These are phyloP conservation scores for Peronospora destructor DNA, from an alignment of 352 stramenopile species.

Conservation along the genomic window DNA sequence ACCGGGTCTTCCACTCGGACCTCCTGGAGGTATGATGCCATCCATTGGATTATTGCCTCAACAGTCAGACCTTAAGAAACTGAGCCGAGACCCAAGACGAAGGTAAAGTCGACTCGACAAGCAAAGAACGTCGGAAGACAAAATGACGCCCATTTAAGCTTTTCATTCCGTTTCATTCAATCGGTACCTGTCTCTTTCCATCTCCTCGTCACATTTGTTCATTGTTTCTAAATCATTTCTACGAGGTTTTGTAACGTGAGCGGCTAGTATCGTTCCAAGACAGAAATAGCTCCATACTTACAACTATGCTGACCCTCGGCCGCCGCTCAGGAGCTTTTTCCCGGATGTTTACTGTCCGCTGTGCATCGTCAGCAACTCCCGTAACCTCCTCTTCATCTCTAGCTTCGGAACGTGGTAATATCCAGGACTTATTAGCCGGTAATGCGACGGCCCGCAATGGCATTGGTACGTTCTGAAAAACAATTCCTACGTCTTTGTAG, in stretches of 20 bases:
- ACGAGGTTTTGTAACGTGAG: constrained; percentile 15
- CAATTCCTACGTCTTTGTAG: background rate
- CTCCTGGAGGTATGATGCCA: constrained; percentile 3
- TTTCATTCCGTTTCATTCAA: too few relatives aligned
- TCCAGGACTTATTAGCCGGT: constrained; percentile 61
- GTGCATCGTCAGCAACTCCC: constrained; percentile 21
- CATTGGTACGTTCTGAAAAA: constrained; percentile 41
- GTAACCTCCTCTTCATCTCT: constrained; percentile 19
- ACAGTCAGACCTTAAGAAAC: constrained; percentile 27
- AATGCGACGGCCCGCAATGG: constrained; percentile 69
- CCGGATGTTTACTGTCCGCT: constrained; percentile 19
- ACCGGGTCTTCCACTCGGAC: constrained; percentile 4
- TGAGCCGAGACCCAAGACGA: constrained; percentile 24
- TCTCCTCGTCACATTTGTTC: background rate
- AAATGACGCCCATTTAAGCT: too few relatives aligned
- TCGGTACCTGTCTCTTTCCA: background rate
- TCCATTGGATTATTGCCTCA: constrained; percentile 9
- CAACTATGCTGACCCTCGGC: constrained; percentile 35
- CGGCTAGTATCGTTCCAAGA: constrained; percentile 20
- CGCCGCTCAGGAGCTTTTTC: constrained; percentile 31
- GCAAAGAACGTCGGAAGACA: too few relatives aligned
- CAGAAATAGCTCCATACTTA: constrained; percentile 1
- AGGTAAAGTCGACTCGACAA: constrained; percentile 8
- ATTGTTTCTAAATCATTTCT: background rate
- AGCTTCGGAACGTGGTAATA: constrained; percentile 48